phyloP scores from a whole-genome alignment of 192 early-diverging fungal genomes.

The Backusella sp. region DNA sequence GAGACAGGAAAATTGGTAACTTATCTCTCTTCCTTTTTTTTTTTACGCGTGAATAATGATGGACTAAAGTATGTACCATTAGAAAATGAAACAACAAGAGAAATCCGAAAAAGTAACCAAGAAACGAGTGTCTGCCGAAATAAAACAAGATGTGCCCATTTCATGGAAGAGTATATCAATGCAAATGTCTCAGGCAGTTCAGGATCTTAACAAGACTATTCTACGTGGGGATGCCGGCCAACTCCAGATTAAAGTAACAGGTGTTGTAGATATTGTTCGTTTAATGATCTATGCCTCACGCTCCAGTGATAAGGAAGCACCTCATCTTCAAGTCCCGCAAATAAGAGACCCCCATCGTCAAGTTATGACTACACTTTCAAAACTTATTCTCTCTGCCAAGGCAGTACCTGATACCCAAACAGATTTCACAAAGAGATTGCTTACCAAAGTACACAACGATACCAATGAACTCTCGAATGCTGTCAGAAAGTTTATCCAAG shows the following conservation, averaged over 20 bases:
- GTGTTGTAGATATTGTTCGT: constrained; percentile 78
- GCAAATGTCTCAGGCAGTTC: constrained; percentile 26
- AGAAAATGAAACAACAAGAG: neutral
- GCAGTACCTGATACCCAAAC: constrained; percentile 61
- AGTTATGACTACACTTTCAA: constrained; percentile 81
- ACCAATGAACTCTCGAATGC: constrained; percentile 74
- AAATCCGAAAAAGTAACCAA: neutral
- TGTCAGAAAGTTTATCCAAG: constrained; percentile 71
- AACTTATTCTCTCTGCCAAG: constrained; percentile 85
- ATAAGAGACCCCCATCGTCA: constrained; percentile 73
- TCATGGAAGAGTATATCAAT: constrained; percentile 21
- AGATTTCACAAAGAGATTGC: constrained; percentile 28
- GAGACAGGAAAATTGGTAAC: constrained; percentile 45
- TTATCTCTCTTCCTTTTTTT: neutral
- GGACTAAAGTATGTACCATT: neutral
- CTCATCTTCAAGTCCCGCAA: constrained; percentile 58
- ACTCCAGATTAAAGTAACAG: constrained; percentile 1
- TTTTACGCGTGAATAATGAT: neutral
- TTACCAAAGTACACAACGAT: constrained; percentile 70
- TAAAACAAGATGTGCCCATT: neutral
- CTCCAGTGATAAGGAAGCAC: constrained; percentile 66
- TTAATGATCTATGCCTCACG: constrained; percentile 84
- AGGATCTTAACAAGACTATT: constrained; percentile 14
- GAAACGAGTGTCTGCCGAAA: neutral
- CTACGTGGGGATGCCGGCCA: neutral